phyloP scores from a whole-genome alignment of 2,329 filamentous ascomycete species.

The Metarhizium brunneum region DNA sequence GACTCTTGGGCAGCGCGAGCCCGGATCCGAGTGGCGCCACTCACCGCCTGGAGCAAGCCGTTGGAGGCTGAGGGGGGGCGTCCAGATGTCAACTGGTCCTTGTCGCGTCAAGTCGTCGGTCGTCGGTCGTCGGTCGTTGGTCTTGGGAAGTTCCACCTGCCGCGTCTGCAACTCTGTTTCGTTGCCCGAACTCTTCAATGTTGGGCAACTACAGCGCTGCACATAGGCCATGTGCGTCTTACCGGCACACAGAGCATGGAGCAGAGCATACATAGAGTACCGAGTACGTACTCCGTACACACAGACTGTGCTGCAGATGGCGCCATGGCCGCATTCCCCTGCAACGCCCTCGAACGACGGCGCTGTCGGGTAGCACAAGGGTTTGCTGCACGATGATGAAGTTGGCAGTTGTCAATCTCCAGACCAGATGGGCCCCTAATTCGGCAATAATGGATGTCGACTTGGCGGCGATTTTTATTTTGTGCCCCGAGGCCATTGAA shows the following conservation, averaged over 20 bases:
- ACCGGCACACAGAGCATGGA: neutral
- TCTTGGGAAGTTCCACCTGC: too few relatives aligned
- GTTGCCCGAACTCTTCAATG: too few relatives aligned
- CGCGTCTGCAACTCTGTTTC: too few relatives aligned
- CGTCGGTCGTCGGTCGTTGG: too few relatives aligned
- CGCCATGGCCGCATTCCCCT: constrained; percentile 4
- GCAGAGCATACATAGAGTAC: neutral
- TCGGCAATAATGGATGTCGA: neutral
- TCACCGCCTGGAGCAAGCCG: neutral
- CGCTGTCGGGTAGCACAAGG: neutral
- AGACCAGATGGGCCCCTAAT: neutral
- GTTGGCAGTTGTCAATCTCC: neutral
- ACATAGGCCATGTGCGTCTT: neutral
- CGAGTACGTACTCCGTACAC: neutral
- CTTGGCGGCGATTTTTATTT: too few relatives aligned
- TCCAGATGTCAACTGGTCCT: too few relatives aligned
- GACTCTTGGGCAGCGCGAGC: neutral
- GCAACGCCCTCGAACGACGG: neutral
- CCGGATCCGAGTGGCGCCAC: neutral
- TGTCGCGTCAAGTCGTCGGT: too few relatives aligned
- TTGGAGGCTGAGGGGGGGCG: neutral
- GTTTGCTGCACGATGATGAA: neutral
- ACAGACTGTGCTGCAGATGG: neutral
- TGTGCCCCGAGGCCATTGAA: too few relatives aligned
- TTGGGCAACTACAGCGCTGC: too few relatives aligned